Percentiles rank a stretch among this genome's conserved stretches.
Conservation (phyloP, 2,329 filamentous ascomycete genomes). For the Monosporascus sp. region DNA sequence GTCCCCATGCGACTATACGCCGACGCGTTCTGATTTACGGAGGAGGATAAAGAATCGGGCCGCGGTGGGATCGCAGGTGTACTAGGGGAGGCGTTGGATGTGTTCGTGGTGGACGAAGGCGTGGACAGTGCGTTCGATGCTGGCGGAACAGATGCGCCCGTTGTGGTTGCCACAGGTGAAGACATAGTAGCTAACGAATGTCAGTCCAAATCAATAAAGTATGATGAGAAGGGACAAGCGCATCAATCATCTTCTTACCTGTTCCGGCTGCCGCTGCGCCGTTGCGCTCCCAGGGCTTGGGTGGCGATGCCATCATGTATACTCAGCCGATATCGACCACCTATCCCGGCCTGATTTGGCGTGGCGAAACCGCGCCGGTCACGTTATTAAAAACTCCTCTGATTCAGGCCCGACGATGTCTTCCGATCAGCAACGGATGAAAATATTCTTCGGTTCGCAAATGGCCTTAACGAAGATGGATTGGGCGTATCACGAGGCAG, state of each 20-base stretch:
- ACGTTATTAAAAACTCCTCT: too few relatives aligned
- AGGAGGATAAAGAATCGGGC: slow-evolving; percentile 68
- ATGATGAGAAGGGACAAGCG: slow-evolving; percentile 6
- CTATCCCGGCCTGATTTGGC: too few relatives aligned
- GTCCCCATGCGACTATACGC: slow-evolving; percentile 63
- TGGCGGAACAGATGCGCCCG: slow-evolving; percentile 35
- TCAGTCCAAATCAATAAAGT: slow-evolving; percentile 22
- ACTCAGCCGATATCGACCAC: not conserved
- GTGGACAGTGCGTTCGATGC: slow-evolving; percentile 34
- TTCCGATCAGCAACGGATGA: too few relatives aligned
- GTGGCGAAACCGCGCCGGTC: too few relatives aligned
- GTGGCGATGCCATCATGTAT: slow-evolving; percentile 64
- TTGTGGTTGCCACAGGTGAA: slow-evolving; percentile 35
- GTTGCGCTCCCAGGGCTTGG: slow-evolving; percentile 93
- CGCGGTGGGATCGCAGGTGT: slow-evolving; percentile 73
- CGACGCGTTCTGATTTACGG: slow-evolving; percentile 84
- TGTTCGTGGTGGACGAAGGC: slow-evolving; percentile 30
- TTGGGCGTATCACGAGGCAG: too few relatives aligned
- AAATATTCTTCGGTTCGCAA: too few relatives aligned
- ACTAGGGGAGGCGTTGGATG: slow-evolving; percentile 28
- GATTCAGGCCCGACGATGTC: too few relatives aligned
- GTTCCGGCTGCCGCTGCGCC: slow-evolving; percentile 45
- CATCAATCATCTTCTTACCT: slow-evolving; percentile 35
- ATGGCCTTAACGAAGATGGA: too few relatives aligned
- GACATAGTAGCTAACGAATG: slow-evolving; percentile 28